A percentile compares a stretch with the other conserved stretches of the same genome.
Evolutionary conservation across 257 asterid species (phyloP).

Genomic region (Solanum neorickii): DNA sequence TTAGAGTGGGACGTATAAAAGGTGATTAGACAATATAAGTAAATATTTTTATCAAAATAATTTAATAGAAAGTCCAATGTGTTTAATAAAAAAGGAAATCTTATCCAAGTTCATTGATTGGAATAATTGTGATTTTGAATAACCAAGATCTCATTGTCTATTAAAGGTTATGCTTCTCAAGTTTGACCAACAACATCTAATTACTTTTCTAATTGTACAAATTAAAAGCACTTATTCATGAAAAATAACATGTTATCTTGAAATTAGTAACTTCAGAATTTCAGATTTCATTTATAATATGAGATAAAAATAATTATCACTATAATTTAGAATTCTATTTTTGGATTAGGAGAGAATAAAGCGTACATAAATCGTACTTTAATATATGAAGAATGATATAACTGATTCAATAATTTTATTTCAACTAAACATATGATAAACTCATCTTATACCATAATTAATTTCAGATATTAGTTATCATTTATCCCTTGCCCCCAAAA

Average conservation of each 20-base stretch:
- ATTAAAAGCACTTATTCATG: no score
- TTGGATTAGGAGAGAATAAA: no score
- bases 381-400: no score
- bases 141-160: neutral
- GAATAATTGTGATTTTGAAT: neutral
- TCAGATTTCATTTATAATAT: no score
- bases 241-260: no score
- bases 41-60: neutral
- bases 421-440: rapidly evolving
- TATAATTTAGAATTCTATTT: rapidly evolving
- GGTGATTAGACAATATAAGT: neutral
- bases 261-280: neutral
- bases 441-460: no score
- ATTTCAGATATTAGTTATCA: no score
- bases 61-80: neutral
- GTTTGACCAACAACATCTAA: neutral
- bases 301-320: no score
- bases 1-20: neutral
- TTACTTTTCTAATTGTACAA: neutral
- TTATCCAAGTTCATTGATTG: neutral
- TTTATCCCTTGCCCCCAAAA: no score
- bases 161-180: neutral
- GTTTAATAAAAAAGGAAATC: neutral
- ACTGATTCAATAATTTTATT: no score
- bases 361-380: neutral